Evolutionary conservation across 2,329 filamentous ascomycete genomes (phyloP).

Genomic region (Trichoderma brevicompactum): DNA sequence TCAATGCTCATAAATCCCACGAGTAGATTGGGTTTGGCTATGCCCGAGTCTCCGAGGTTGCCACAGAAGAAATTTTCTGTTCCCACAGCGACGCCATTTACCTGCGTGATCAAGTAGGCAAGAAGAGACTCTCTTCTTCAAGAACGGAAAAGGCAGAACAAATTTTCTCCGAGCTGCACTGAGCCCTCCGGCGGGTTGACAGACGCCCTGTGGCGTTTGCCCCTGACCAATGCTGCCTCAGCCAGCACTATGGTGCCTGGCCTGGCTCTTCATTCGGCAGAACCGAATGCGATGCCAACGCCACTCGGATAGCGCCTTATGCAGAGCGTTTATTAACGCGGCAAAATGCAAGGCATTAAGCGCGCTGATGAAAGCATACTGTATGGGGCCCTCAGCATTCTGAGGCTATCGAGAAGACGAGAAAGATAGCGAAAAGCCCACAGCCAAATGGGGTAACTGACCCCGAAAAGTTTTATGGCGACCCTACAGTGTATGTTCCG

Average conservation of each 20-base stretch:
- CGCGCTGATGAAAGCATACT: not conserved
- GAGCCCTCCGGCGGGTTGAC: conserved; percentile 8
- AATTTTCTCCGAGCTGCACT: not conserved
- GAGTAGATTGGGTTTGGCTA: not conserved
- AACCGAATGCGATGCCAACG: not conserved
- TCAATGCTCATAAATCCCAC: not conserved
- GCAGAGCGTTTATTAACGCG: not conserved
- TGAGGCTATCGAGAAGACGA: not conserved
- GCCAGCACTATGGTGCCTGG: not conserved
- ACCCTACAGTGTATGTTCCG: too few species aligned
- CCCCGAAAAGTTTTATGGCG: not conserved
- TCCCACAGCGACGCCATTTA: not conserved
- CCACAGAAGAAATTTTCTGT: not conserved
- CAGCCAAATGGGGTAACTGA: not conserved
- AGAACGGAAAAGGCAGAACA: not conserved
- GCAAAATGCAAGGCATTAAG: not conserved
- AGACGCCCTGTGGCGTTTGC: conserved; percentile 23
- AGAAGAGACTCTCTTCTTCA: not conserved
- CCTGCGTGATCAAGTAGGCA: not conserved
- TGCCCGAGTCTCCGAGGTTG: not conserved
- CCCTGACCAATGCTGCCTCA: conserved; percentile 7
- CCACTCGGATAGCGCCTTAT: not conserved
- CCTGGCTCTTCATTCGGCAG: not conserved
- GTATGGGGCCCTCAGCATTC: not conserved
- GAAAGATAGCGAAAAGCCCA: not conserved